These are phyloP conservation scores for Coelastrella sp. DNA, from an alignment of 139 green algal species.

Conservation along the genomic window DNA sequence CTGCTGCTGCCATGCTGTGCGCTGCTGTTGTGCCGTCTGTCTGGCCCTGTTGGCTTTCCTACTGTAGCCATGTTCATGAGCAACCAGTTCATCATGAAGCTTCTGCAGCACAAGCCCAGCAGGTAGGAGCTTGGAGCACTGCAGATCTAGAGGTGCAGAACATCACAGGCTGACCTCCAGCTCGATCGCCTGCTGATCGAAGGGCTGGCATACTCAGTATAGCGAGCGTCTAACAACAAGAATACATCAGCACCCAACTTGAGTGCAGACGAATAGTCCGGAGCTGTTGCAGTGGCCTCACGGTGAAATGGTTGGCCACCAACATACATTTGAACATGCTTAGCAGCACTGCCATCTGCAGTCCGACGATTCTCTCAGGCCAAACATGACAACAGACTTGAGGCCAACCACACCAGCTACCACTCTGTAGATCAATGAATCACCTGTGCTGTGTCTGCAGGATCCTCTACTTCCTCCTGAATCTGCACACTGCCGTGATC, in stretches of 20 bases:
- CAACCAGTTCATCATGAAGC: background rate
- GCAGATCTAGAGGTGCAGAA: too few relatives aligned
- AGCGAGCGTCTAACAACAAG: too few relatives aligned
- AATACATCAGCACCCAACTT: too few relatives aligned
- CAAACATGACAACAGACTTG: background rate
- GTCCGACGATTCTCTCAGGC: background rate
- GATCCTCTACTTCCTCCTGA: constrained; percentile 33
- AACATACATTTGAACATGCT: too few relatives aligned
- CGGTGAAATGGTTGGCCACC: too few relatives aligned
- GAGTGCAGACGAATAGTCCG: too few relatives aligned
- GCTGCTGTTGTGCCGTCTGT: background rate
- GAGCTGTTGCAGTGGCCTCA: too few relatives aligned
- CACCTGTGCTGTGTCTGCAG: background rate
- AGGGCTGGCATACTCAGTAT: too few relatives aligned
- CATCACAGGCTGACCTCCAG: too few relatives aligned
- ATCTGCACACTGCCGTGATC: constrained; percentile 17
- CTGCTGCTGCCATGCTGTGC: background rate
- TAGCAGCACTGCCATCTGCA: background rate
- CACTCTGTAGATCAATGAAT: background rate
- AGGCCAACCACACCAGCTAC: background rate
- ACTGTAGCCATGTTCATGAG: background rate
- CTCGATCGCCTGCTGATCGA: too few relatives aligned
- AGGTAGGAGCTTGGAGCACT: too few relatives aligned
- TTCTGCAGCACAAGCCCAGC: background rate
- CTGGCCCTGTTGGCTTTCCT: background rate